These are phyloP conservation scores for Asterophora parasitica DNA, from an alignment of 768 basidiomycete genomes.

Conservation along the genomic window DNA sequence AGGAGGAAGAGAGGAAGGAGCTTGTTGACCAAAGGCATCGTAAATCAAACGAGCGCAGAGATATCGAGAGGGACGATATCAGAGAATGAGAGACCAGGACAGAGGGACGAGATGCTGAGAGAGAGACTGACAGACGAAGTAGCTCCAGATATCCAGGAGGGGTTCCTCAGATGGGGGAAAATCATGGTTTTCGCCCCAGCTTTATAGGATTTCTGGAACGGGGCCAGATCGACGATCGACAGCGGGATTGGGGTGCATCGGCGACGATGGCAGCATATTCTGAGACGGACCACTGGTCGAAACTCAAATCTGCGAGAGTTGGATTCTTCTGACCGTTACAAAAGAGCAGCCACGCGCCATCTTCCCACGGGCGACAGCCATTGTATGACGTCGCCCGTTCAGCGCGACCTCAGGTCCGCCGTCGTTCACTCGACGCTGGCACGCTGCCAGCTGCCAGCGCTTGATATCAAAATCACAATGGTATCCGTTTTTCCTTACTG, in stretches of 20 bases:
- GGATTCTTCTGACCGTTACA: background rate
- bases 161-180: slow-evolving; percentile 14
- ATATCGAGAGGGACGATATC: slow-evolving; percentile 7
- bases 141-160: slow-evolving; percentile 11
- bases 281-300: slow-evolving; percentile 12
- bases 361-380: slow-evolving; percentile 1
- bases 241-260: slow-evolving; percentile 6
- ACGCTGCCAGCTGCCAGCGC: no score
- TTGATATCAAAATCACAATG: no score
- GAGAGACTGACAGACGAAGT: background rate
- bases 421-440: no score
- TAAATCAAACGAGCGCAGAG: slow-evolving; percentile 5
- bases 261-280: slow-evolving; percentile 4
- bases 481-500: no score
- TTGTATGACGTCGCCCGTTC: background rate
- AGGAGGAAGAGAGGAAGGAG: slow-evolving; percentile 17
- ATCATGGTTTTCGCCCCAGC: background rate
- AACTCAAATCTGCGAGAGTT: slow-evolving; percentile 12
- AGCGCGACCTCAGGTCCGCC: no score
- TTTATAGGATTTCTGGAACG: slow-evolving; percentile 11
- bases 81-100: background rate
- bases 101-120: background rate
- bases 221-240: slow-evolving; percentile 12
- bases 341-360: no score
- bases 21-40: slow-evolving; percentile 10